Conservation (phyloP, 768 basidiomycete species). For the Leucocoprinus leucothites region DNA sequence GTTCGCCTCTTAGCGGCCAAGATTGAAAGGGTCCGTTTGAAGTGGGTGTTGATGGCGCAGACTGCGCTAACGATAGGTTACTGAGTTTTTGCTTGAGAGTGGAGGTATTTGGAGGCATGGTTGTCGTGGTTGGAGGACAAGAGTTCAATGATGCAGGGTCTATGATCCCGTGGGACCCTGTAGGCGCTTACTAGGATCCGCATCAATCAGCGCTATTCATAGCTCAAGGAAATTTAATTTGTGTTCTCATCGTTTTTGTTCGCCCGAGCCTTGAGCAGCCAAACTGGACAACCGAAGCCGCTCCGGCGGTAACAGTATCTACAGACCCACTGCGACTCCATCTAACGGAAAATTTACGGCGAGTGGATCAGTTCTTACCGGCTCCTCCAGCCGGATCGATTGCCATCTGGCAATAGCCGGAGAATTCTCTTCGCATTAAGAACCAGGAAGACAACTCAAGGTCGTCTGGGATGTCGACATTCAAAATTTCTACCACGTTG, state of each 20-base stretch:
- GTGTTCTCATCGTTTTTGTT: too few relatives aligned
- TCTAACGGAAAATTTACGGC: too few relatives aligned
- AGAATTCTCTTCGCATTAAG: too few relatives aligned
- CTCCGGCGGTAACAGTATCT: background rate
- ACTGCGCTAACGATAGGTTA: conserved; percentile 53
- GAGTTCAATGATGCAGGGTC: background rate
- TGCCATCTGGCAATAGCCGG: too few relatives aligned
- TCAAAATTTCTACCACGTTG: too few relatives aligned
- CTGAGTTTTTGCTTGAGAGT: conserved; percentile 67
- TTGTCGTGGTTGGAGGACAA: background rate
- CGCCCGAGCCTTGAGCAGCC: background rate
- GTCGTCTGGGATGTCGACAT: too few relatives aligned
- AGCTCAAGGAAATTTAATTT: background rate
- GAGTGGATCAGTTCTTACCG: too few relatives aligned
- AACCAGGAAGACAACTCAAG: too few relatives aligned
- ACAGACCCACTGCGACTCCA: too few relatives aligned
- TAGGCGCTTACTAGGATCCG: background rate
- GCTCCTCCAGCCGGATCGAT: too few relatives aligned
- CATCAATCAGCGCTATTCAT: conserved; percentile 2
- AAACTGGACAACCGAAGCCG: background rate
- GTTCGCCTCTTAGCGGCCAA: conserved; percentile 9
- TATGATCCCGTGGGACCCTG: conserved; percentile 4
- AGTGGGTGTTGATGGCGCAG: conserved; percentile 41
- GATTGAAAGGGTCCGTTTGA: conserved; percentile 8
- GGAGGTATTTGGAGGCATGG: conserved; percentile 25